Evolutionary conservation across 352 stramenopile genomes (phyloP).

Genomic region (Phytopythium kandeliae): DNA sequence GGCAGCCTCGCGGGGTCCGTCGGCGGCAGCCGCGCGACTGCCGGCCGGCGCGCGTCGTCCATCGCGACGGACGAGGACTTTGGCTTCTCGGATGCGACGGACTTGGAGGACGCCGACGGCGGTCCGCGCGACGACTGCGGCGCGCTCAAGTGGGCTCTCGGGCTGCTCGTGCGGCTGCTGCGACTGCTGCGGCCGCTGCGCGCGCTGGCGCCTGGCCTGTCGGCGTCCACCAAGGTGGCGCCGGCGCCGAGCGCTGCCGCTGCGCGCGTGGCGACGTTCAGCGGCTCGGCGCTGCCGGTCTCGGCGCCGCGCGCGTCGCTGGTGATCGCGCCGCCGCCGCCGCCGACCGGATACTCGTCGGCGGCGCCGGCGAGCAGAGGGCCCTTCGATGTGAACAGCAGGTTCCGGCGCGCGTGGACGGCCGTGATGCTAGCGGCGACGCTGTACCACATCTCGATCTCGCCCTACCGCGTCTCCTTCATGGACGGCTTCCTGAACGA

Average conservation of each 20-base stretch:
- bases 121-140: background rate
- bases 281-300: too few species aligned
- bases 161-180: background rate
- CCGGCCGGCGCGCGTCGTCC: background rate
- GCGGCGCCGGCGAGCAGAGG: background rate
- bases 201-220: background rate
- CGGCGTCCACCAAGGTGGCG: conserved; percentile 10
- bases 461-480: conserved; percentile 60
- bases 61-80: background rate
- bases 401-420: conserved; percentile 46
- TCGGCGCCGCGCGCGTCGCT: background rate
- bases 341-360: background rate
- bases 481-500: conserved; percentile 41
- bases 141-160: background rate
- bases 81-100: background rate
- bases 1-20: background rate
- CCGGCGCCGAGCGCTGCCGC: background rate
- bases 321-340: background rate
- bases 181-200: background rate
- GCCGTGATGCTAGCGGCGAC: conserved; percentile 48
- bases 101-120: background rate
- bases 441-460: conserved; percentile 46
- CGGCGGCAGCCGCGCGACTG: background rate
- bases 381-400: conserved; percentile 13
- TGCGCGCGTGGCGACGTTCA: too few species aligned